Evolutionary conservation across 208 protist genomes (phyloP).

Genomic region (Polymyxa betae): DNA sequence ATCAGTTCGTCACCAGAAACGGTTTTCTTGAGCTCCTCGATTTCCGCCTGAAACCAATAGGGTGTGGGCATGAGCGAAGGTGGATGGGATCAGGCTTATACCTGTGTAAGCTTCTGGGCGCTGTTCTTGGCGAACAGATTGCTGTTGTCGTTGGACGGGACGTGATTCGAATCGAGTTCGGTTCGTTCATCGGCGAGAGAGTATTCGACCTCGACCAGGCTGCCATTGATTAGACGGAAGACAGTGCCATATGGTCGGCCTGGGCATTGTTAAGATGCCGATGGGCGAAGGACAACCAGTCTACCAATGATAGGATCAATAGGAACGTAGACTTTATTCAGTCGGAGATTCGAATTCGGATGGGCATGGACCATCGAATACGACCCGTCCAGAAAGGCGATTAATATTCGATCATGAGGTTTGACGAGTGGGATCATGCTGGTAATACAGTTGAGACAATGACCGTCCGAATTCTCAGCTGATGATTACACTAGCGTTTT

Average conservation of each 20-base stretch:
- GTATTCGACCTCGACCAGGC: background rate
- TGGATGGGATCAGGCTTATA: background rate
- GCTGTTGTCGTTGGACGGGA: background rate
- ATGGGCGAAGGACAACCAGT: background rate
- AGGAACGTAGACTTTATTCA: background rate
- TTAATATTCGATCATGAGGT: slow-evolving; percentile 1
- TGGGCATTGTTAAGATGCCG: background rate
- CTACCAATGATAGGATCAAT: slow-evolving; percentile 48
- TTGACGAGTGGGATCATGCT: too few relatives aligned
- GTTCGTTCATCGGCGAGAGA: background rate
- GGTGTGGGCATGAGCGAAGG: background rate
- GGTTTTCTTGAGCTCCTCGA: slow-evolving; percentile 23
- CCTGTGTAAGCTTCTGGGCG: slow-evolving; percentile 27
- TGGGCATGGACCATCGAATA: background rate
- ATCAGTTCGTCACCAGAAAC: background rate
- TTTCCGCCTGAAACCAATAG: background rate
- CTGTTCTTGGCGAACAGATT: background rate
- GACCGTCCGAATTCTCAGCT: too few relatives aligned
- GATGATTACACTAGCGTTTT: too few relatives aligned
- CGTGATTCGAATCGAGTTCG: background rate
- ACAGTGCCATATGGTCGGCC: slow-evolving; percentile 23
- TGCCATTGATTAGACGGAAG: background rate
- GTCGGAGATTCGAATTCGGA: background rate
- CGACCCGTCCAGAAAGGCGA: background rate
- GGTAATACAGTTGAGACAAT: too few relatives aligned